Evolutionary conservation across 768 basidiomycete genomes (phyloP).

Genomic region (Boletus reticulatus): DNA sequence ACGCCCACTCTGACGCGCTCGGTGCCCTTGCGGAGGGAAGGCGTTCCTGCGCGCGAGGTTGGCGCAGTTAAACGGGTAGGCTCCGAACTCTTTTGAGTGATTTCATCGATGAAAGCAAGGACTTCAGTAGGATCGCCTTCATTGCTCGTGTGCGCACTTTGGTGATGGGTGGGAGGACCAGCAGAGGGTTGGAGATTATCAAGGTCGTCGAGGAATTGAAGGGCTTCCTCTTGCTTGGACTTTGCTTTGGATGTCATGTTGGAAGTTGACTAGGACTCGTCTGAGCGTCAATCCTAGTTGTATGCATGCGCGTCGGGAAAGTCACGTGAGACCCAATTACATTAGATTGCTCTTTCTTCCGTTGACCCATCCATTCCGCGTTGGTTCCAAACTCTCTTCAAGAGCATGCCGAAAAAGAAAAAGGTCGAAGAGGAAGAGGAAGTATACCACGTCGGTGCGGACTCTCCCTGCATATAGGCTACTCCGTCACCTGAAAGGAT

Average conservation of each 20-base stretch:
- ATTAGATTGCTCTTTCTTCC: neutral
- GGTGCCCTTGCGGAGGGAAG: slow-evolving; percentile 69
- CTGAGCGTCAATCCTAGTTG: neutral
- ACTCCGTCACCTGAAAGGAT: neutral
- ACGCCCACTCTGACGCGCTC: slow-evolving; percentile 70
- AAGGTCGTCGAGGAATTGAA: slow-evolving; percentile 91
- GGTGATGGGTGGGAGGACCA: slow-evolving; percentile 25
- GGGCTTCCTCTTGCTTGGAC: slow-evolving; percentile 84
- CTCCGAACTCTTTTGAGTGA: slow-evolving; percentile 87
- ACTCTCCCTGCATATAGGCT: neutral
- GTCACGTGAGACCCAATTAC: slow-evolving; percentile 15
- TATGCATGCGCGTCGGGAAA: neutral
- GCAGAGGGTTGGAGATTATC: slow-evolving; percentile 67
- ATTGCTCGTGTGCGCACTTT: slow-evolving; percentile 29
- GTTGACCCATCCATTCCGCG: neutral
- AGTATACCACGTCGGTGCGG: slow-evolving; percentile 49
- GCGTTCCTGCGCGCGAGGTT: slow-evolving; percentile 65
- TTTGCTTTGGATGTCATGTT: slow-evolving; percentile 51
- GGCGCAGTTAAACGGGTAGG: slow-evolving; percentile 60
- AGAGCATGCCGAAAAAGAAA: slow-evolving; percentile 27
- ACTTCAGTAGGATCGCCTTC: slow-evolving; percentile 78
- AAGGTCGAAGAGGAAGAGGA: slow-evolving; percentile 30
- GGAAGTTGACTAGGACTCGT: neutral
- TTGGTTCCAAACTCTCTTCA: neutral
- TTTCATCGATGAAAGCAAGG: slow-evolving; percentile 91